Evolutionary conservation across 2,329 filamentous ascomycete genomes (phyloP).

Genomic region (Scedosporium aurantiacum): DNA sequence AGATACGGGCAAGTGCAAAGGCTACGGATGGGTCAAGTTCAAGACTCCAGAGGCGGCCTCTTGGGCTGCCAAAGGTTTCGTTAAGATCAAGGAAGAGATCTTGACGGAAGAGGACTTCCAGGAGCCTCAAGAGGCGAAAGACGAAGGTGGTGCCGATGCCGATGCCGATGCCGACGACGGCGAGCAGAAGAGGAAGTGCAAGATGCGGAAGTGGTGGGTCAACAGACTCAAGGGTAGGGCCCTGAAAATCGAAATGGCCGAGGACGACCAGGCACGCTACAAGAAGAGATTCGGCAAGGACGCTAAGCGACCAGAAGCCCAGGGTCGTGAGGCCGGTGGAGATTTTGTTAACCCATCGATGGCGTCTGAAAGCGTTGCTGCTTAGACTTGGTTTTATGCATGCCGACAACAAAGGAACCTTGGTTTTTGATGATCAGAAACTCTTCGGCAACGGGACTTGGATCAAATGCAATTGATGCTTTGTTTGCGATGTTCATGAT

Average conservation of each 20-base stretch:
- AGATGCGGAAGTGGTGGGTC: constrained; percentile 68
- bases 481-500: neutral
- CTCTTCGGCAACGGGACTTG: neutral
- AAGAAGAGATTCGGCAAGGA: constrained; percentile 88
- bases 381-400: constrained; percentile 1
- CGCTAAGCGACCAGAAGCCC: constrained; percentile 16
- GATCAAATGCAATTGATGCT: neutral
- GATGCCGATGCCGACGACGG: constrained; percentile 21
- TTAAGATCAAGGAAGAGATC: constrained; percentile 56
- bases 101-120: constrained; percentile 53
- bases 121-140: constrained; percentile 31
- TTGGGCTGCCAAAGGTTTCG: constrained; percentile 62
- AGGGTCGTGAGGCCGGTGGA: constrained; percentile 9
- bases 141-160: constrained; percentile 16
- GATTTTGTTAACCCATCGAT: constrained; percentile 25
- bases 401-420: neutral
- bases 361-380: constrained; percentile 27
- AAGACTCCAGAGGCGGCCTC: constrained; percentile 64
- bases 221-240: constrained; percentile 71
- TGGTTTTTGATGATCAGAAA: neutral
- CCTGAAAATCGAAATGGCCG: constrained; percentile 84
- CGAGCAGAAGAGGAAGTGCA: constrained; percentile 34
- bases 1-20: constrained; percentile 95
- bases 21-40: constrained; percentile 92
- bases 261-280: constrained; percentile 80